Evolutionary conservation across 352 stramenopile species (phyloP), one percentile per base, ranked within the genome.

Genomic region (Globisporangium takayamanum): DNA sequence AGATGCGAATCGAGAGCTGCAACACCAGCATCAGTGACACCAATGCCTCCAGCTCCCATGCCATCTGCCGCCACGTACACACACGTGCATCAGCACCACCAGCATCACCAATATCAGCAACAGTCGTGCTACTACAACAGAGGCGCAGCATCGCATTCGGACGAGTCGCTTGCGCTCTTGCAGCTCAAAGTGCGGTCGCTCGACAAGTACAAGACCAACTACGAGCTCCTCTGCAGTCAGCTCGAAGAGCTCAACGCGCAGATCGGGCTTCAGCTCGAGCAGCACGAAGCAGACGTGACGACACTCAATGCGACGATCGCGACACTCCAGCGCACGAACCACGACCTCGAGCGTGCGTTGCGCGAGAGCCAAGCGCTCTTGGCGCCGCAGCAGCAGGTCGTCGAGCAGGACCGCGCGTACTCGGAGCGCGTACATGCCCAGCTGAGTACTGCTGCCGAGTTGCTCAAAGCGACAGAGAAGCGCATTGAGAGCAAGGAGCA

Each of bases 161-260:
- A 59, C n/a, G 41, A 52, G 22, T 30, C 56, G 14, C 14, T 57
- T 8, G 49, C 39, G n/a, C 39, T 56, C 16, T 12, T 88, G 33
- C 70, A 78, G 39, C 64, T 87, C 42, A 70, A 84, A 41, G 67
- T 87, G 54, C 70, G 67, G 1, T 63, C 73, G 18, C 67, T 91
- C 49, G 67, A 76, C 41, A 86, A 86, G 60, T 91, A 91, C 68
- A 91, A 88, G 50, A 46, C 53, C 64, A 91, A 87, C 73, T 91
- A 91, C 63, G 77, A 91, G 58, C 59, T 88, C 47, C 64, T 89
- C 39, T 91, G 81, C 55, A 73, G 75, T 8, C 79, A 91, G 50
- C 44, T 91, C 44, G 67, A 68, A 11, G 79, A 87, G 54, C 71
- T 91, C 26, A 91, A 89, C 57, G 68, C 71, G 2, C 81, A 91